Conservation (phyloP, 768 basidiomycete genomes). For the Hydnomerulius pinastri region DNA sequence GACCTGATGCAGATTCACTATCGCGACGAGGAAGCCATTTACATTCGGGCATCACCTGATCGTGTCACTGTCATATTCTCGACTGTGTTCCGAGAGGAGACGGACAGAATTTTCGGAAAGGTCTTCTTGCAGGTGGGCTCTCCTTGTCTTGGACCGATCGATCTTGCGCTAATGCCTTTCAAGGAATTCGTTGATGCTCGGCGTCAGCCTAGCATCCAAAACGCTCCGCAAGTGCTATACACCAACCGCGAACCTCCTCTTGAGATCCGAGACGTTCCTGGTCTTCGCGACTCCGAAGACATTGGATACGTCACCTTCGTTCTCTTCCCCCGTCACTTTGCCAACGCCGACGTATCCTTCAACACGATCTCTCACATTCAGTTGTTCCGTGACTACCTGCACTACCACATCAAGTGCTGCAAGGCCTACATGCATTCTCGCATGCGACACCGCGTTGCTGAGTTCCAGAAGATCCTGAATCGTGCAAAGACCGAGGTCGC, state of each 20-base stretch:
- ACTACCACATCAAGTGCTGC: slow-evolving; percentile 98
- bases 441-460: slow-evolving; percentile 90
- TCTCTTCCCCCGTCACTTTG: slow-evolving; percentile 94
- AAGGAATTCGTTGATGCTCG: slow-evolving; percentile 99
- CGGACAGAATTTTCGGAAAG: slow-evolving; percentile 94
- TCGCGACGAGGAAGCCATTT: slow-evolving; percentile 96
- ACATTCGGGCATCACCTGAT: slow-evolving; percentile 89
- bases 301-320: slow-evolving; percentile 98
- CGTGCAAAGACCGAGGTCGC: slow-evolving; percentile 92
- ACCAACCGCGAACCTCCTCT: slow-evolving; percentile 93
- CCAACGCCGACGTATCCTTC: slow-evolving; percentile 63
- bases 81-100: slow-evolving; percentile 95
- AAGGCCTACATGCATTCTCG: slow-evolving; percentile 99
- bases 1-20: slow-evolving; percentile 94
- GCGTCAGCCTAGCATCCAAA: slow-evolving; percentile 88
- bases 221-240: slow-evolving; percentile 96
- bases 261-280: slow-evolving; percentile 88
- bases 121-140: slow-evolving; percentile 91
- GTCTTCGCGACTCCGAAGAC: slow-evolving; percentile 81
- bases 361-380: slow-evolving; percentile 93
- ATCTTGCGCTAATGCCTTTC: slow-evolving; percentile 6
- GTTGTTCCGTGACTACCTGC: slow-evolving; percentile 97
- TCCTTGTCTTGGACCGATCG: not conserved
- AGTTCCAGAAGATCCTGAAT: slow-evolving; percentile 96
- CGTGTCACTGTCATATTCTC: slow-evolving; percentile 98